Percentiles rank a stretch among this genome's conserved stretches.
Evolutionary conservation across 352 stramenopile genomes (phyloP).

Genomic region (Phytophthora pistaciae): DNA sequence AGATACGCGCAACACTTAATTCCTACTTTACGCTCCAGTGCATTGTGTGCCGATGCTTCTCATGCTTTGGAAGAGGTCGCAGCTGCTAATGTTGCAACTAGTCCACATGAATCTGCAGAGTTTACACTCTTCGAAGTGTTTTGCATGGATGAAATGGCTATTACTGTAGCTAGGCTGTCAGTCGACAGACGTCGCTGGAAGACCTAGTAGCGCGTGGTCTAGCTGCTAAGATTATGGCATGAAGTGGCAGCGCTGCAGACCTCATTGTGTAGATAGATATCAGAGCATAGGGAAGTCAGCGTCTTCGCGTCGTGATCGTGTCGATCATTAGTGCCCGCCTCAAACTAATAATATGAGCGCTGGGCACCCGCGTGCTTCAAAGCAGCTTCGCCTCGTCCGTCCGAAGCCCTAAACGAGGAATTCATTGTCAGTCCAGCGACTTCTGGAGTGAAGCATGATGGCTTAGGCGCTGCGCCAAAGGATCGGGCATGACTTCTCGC

Average conservation of each 20-base stretch:
- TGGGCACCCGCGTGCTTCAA: not conserved
- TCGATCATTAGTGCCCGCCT: conserved; percentile 1
- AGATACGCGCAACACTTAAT: not conserved
- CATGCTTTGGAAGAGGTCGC: too few species aligned
- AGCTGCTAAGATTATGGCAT: not conserved
- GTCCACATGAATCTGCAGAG: too few species aligned
- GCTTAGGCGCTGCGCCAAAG: not conserved
- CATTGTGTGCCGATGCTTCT: too few species aligned
- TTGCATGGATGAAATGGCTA: too few species aligned
- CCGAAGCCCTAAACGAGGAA: not conserved
- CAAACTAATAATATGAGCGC: not conserved
- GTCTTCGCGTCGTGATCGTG: conserved; percentile 2
- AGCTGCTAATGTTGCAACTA: too few species aligned
- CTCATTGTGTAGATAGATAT: conserved; percentile 9
- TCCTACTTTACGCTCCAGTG: too few species aligned
- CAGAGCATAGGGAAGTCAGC: conserved; percentile 12
- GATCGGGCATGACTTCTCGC: not conserved
- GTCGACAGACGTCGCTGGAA: too few species aligned
- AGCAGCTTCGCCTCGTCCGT: not conserved
- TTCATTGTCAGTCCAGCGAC: conserved; percentile 2
- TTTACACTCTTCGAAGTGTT: too few species aligned
- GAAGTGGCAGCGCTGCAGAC: not conserved
- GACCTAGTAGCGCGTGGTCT: not conserved
- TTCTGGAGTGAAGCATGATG: not conserved
- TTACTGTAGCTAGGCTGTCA: too few species aligned